Evolutionary conservation across 2,329 filamentous ascomycete species (phyloP).

Genomic region (Venturia carpophila): DNA sequence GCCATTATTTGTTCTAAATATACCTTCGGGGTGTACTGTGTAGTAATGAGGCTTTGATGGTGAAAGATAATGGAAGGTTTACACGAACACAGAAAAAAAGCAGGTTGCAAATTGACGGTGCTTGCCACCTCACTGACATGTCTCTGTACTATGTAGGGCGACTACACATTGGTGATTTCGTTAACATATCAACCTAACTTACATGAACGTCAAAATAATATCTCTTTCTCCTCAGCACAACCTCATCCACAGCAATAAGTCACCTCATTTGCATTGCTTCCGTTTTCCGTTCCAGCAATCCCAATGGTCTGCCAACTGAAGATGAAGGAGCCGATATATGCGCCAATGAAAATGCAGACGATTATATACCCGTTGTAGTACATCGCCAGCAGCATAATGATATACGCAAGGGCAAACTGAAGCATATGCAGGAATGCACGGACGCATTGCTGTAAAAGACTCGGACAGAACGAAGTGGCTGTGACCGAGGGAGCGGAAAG

Average conservation of each 20-base stretch:
- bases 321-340: slow-evolving; percentile 63
- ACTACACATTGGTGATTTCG: no score
- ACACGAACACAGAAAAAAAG: no score
- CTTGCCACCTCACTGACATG: no score
- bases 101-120: no score
- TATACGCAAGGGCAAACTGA: slow-evolving; percentile 69
- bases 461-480: slow-evolving; percentile 41
- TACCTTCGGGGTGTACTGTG: no score
- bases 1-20: no score
- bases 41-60: no score
- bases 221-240: neutral
- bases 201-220: neutral
- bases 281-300: neutral
- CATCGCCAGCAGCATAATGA: slow-evolving; percentile 66
- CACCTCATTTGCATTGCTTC: neutral
- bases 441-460: slow-evolving; percentile 55
- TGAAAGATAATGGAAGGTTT: no score
- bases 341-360: slow-evolving; percentile 71
- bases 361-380: slow-evolving; percentile 66
- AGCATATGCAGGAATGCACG: slow-evolving; percentile 60
- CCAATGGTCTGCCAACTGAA: slow-evolving; percentile 57
- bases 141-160: no score
- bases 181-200: no score
- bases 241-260: slow-evolving; percentile 16
- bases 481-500: neutral